Base-by-base conservation (phyloP, 192 early-diverging fungal genomes). In the Linnemannia zychae region DNA sequence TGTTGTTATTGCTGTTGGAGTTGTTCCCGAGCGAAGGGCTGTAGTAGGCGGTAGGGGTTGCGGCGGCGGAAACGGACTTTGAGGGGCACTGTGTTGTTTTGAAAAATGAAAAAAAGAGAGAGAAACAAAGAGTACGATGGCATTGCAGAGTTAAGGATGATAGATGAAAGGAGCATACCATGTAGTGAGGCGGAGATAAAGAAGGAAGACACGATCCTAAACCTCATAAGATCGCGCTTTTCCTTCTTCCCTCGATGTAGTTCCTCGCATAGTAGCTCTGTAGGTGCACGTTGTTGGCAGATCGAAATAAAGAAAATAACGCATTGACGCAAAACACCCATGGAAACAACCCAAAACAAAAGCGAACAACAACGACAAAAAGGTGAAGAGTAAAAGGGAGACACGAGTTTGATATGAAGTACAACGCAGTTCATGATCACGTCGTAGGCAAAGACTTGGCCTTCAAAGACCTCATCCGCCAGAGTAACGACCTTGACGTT, bases 381-480 rank as follows among this genome's bases (percentile, higher is more conserved):
- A 67, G 74, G 44, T 0, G 67, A 74, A 47, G 24, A 57, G 46
- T 1, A 72, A 73, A 48, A 3, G 15, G 24, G 76, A 36, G 79
- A 77, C 69, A 83, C 71, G 88, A 88, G 91, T 87, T 86, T 89
- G 92, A 91, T 93, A 91, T 93, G 88, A 87, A 93, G 88, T 69
- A 89, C 93, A 84, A 93, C 68, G 75, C 90, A 92, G 81, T 92
- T 93, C 44, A 90, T 93, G 46, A 82, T 89, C 48, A 84, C 65
- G 83, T 93, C 93, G 67, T 89, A 90, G 4, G 93, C 87, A 74
- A 90, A 93, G 74, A 93, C 87, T 34, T 86, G 77, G 38, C 93
- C 93, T 34, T 92, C 87, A 66, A 90, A 86, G 72, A 87, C 84
- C 74, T 92, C 92, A 82, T 90, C 85, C 31, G 82, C 77, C 37